Base-by-base conservation (phyloP, 139 green algal species). In the Micromonas pusilla region DNA sequence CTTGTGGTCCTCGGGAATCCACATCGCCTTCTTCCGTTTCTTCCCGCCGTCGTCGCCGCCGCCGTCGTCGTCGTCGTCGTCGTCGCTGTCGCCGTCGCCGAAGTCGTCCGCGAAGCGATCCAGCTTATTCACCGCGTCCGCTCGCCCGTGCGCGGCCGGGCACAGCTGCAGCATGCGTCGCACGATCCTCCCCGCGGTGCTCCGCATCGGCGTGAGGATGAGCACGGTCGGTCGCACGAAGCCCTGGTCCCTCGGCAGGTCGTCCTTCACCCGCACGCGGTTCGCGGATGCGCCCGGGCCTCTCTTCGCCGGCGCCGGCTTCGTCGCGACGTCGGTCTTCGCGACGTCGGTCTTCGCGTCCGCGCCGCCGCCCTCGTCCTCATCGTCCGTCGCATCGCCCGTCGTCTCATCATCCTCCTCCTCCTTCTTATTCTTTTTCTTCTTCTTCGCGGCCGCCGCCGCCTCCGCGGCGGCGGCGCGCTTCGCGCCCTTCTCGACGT, bases 141-240 rank as follows among this genome's bases (percentile, higher is more conserved):
- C 53, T 39, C 62, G 33, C 21, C 66, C 65, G 31, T 83, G 77
- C 13, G 64, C 62, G 2, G 63, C 64, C 1, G 93, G 87, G 1
- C 89, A 88, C 52, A 98, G 82, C 13, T 82, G 36, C 28, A 91
- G 66, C 72, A 98, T 80, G 21, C 93, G 85, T 45, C 72, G 30
- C 30, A 97, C 86, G 0, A 87, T 66, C 1, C 70, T 73, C 36
- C 90, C 87, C 0, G 92, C 94, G 0, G 86, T 62, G 83, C 88
- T 95, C 80, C 94, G 88, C 80, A 93, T 88, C 1, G 94, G 94
- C 82, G 95, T 80, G 66, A 97, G 85, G 13, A 98, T 65, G 32
- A 98, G 88, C 75, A 96, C 89, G 81, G 57, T 73, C 28, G 76
- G 76, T 31, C 64, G 39, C 28, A 53, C 52, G 37, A 80, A 80